Evolutionary conservation across 495 filamentous ascomycete species (phyloP), one percentile per base, ranked within the genome.

Genomic region (Penicillium fimorum): DNA sequence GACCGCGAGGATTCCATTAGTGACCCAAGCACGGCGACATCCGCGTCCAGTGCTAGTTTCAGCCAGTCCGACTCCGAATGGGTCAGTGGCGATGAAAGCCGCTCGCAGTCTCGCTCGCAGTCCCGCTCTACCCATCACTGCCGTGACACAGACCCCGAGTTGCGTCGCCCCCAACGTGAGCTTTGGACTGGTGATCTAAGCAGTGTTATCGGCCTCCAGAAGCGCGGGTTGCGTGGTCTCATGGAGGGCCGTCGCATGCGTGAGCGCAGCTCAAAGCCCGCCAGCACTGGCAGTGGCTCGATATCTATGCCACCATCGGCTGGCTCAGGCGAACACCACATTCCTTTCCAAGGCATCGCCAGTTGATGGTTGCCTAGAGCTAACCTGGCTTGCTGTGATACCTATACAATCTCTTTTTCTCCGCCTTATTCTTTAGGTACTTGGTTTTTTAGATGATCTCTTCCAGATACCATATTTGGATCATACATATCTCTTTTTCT

Each of bases 171-270:
- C 11, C 61, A 70, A 46, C 62, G 66, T 41, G 88, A 91, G 62
- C 77, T 93, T 20, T 96, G 92, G 92, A 81, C 76, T 12, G 87
- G 93, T 12, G 87, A 92, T 65, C 62, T 96, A 27, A 96, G 91
- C 70, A 89, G 89, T 48, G 93, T 97, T n/a, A 95, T 98, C 55
- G 94, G 94, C 0, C 63, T 98, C 54, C 94, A 98, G 77, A 98
- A 97, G 76, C 79, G 94, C 33, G 94, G 94, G 0, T 66, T 98
- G 53, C 83, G 92, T 46, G 94, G 94, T 0, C 70, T 98, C 67
- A 96, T 97, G 94, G 94, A 98, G 72, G 94, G 94, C 13, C 77
- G 94, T 35, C 80, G 92, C 51, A 84, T 96, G 76, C 77, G 94
- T 48, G 92, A 94, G 62, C 70, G 88, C 27, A 84, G 79, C 9